Percentiles rank a stretch among this genome's conserved stretches.
Conservation (phyloP, 139 green algal species). For the Ettlia oleoabundans region DNA sequence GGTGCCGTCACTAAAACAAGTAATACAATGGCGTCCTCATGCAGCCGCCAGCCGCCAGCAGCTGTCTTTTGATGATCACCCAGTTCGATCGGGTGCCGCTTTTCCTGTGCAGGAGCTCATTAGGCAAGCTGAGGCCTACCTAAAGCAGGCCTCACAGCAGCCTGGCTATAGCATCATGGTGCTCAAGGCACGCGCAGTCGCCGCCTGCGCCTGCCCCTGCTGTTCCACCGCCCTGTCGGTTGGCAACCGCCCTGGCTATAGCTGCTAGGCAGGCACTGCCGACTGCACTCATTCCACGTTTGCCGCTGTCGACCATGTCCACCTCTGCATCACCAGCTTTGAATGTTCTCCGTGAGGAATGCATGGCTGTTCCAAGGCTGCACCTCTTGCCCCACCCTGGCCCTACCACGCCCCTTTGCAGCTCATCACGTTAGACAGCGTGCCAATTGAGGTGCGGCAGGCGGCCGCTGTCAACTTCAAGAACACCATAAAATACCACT, state of each 20-base stretch:
- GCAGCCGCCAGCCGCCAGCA: background rate
- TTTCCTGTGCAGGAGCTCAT: slow-evolving; percentile 70
- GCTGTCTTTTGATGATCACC: background rate
- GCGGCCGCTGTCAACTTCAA: slow-evolving; percentile 98
- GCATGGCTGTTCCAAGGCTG: no score
- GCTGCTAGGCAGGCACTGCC: no score
- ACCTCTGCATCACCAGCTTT: no score
- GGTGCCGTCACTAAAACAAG: background rate
- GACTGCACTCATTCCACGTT: no score
- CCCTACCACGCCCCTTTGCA: slow-evolving; percentile 35
- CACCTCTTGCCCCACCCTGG: background rate
- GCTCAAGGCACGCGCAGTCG: slow-evolving; percentile 76
- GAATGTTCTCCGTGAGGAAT: no score
- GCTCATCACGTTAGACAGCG: slow-evolving; percentile 64
- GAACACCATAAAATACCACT: slow-evolving; percentile 93
- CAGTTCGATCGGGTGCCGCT: background rate
- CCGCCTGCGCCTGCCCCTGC: no score
- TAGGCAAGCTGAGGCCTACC: slow-evolving; percentile 79
- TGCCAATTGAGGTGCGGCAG: slow-evolving; percentile 79
- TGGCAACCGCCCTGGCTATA: slow-evolving; percentile 1
- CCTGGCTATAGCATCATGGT: slow-evolving; percentile 79
- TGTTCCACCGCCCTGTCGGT: background rate
- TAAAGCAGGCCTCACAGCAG: slow-evolving; percentile 73
- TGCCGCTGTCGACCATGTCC: no score
- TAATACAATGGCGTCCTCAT: no score